phyloP scores from a whole-genome alignment of 2,329 filamentous ascomycete species.

The Sporothrix schenckii region DNA sequence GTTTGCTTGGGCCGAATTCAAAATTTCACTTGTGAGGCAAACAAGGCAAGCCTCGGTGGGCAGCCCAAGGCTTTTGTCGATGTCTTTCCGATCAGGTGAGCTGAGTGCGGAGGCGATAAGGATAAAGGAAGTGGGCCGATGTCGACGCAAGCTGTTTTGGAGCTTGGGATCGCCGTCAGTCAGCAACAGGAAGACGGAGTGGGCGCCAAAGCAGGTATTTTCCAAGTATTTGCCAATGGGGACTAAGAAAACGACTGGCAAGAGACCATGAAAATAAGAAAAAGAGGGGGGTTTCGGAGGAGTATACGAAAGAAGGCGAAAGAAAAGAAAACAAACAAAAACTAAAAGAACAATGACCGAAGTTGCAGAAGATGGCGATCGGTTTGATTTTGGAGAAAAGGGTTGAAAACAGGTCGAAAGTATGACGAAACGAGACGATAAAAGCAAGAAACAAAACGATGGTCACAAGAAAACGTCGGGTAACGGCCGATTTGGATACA shows the following conservation, averaged over 20 bases:
- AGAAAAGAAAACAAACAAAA: slow-evolving; percentile 11
- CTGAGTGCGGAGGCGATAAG: slow-evolving; percentile 22
- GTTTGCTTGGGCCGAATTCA: not conserved
- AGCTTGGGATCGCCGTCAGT: slow-evolving; percentile 29
- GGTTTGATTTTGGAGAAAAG: not conserved
- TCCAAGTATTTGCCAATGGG: slow-evolving; percentile 7
- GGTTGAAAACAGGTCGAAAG: not conserved
- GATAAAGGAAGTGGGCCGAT: slow-evolving; percentile 17
- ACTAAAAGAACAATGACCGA: slow-evolving; percentile 9
- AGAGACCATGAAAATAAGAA: not conserved
- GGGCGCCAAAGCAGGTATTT: slow-evolving; percentile 21
- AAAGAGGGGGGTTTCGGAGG: slow-evolving; percentile 7
- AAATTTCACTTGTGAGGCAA: slow-evolving; percentile 4
- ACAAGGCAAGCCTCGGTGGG: not conserved
- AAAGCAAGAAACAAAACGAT: not conserved
- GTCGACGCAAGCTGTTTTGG: slow-evolving; percentile 25
- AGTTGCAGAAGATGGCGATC: slow-evolving; percentile 15
- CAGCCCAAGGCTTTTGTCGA: slow-evolving; percentile 15
- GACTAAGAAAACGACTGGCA: slow-evolving; percentile 4
- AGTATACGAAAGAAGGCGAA: slow-evolving; percentile 3
- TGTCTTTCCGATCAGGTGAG: not conserved
- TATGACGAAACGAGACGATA: not conserved
- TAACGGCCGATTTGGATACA: slow-evolving; percentile 4
- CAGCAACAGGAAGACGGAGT: slow-evolving; percentile 26
- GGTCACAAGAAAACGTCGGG: slow-evolving; percentile 5